phyloP scores from a whole-genome alignment of 176 grass and related monocot species.

The Cenchrus fungigraminus region DNA sequence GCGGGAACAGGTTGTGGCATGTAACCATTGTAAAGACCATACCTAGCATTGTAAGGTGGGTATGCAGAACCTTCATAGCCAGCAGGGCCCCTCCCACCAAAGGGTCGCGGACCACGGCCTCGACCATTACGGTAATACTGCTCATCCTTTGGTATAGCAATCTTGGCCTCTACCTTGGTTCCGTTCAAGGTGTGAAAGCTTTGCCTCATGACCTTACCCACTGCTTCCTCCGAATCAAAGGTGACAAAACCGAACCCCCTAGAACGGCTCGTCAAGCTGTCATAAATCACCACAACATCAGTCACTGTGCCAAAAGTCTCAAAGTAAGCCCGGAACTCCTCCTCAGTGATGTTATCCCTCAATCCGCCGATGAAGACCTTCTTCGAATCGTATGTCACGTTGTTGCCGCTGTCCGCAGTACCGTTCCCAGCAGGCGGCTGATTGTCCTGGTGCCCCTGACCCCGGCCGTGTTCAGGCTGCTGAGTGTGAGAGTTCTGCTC shows the following conservation, averaged over 20 bases:
- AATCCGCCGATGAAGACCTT: slow-evolving; percentile 91
- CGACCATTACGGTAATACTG: slow-evolving; percentile 36
- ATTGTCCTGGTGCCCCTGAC: slow-evolving; percentile 33
- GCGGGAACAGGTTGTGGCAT: slow-evolving; percentile 41
- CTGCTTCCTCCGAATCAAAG: slow-evolving; percentile 66
- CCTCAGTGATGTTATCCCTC: slow-evolving; percentile 60
- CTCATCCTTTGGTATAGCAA: slow-evolving; percentile 75
- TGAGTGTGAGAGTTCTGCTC: slow-evolving; percentile 36
- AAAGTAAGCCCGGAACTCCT: slow-evolving; percentile 69
- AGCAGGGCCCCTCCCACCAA: slow-evolving; percentile 35
- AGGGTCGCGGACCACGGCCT: slow-evolving; percentile 37
- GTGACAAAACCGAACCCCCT: slow-evolving; percentile 93
- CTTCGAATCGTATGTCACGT: slow-evolving; percentile 47
- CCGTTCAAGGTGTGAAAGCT: slow-evolving; percentile 72
- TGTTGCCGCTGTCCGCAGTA: background rate
- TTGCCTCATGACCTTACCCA: slow-evolving; percentile 58
- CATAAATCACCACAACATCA: slow-evolving; percentile 79
- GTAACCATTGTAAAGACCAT: slow-evolving; percentile 47
- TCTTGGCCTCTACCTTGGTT: slow-evolving; percentile 71
- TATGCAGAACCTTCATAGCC: slow-evolving; percentile 37
- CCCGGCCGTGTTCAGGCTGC: slow-evolving; percentile 35
- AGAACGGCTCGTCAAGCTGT: slow-evolving; percentile 58
- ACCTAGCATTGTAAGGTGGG: slow-evolving; percentile 40
- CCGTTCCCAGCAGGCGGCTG: background rate
- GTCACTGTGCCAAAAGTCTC: slow-evolving; percentile 76